phyloP scores from a whole-genome alignment of 352 stramenopile genomes.

The Peronospora tabacina region DNA sequence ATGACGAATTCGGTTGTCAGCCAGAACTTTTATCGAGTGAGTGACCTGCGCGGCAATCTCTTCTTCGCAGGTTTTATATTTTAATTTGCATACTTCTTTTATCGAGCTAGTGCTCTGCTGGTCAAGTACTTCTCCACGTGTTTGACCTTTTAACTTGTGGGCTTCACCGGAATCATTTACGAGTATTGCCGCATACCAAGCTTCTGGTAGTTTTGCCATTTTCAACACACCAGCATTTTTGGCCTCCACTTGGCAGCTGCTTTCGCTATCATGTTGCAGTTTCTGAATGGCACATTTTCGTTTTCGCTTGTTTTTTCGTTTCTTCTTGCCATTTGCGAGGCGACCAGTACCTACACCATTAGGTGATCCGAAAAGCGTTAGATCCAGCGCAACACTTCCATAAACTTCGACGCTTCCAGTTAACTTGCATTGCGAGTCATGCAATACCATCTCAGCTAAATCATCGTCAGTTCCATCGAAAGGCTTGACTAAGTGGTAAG shows the following conservation, averaged over 20 bases:
- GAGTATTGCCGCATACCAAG: conserved; percentile 56
- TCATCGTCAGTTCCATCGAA: conserved; percentile 37
- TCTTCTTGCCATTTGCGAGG: conserved; percentile 35
- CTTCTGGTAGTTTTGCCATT: conserved; percentile 36
- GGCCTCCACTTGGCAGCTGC: conserved; percentile 42
- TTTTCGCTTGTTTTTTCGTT: conserved; percentile 60
- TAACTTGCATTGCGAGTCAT: conserved; percentile 74
- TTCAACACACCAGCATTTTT: conserved; percentile 32
- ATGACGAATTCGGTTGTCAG: conserved; percentile 30
- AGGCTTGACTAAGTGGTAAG: conserved; percentile 53
- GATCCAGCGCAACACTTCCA: conserved; percentile 35
- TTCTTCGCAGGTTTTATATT: conserved; percentile 7
- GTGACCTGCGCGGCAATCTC: conserved; percentile 15
- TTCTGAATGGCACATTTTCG: conserved; percentile 29
- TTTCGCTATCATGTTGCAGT: conserved; percentile 14
- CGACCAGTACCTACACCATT: conserved; percentile 8
- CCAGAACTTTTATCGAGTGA: conserved; percentile 41
- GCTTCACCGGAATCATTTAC: conserved; percentile 15
- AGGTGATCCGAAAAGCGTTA: conserved; percentile 40
- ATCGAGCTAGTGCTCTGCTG: conserved; percentile 29
- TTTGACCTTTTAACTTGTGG: conserved; percentile 8
- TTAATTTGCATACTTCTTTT: conserved; percentile 2
- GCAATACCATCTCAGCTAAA: conserved; percentile 54
- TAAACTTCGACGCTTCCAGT: conserved; percentile 43
- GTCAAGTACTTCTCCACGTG: conserved; percentile 20